These are phyloP conservation scores for Stenocarpella maydis DNA, from an alignment of 2,329 filamentous ascomycete genomes.

Conservation along the genomic window DNA sequence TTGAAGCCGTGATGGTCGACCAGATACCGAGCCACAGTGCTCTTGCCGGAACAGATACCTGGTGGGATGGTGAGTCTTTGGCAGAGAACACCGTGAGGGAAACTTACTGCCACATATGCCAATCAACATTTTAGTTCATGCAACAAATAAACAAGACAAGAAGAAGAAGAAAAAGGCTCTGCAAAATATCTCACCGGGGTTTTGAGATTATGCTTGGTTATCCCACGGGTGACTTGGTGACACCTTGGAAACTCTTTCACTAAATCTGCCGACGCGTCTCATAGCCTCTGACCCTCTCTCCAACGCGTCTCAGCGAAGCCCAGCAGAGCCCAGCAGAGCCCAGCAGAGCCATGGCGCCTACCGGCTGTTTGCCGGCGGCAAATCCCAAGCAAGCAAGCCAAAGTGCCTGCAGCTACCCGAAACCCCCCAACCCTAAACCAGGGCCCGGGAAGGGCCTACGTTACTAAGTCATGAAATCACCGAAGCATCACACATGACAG, in stretches of 20 bases:
- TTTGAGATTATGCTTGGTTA: background rate
- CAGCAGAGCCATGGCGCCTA: background rate
- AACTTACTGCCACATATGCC: slow-evolving; percentile 76
- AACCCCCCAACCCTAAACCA: too few relatives aligned
- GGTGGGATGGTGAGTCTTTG: slow-evolving; percentile 35
- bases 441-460: too few relatives aligned
- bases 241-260: slow-evolving; percentile 6
- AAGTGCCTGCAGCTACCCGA: background rate
- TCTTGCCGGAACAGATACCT: slow-evolving; percentile 95
- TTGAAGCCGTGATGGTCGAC: slow-evolving; percentile 85
- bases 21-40: slow-evolving; percentile 87
- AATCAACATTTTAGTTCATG: slow-evolving; percentile 68
- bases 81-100: slow-evolving; percentile 30
- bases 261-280: slow-evolving; percentile 18
- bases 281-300: background rate
- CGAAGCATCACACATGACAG: slow-evolving; percentile 22
- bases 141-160: background rate
- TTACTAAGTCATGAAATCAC: slow-evolving; percentile 6
- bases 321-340: too few relatives aligned
- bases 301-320: slow-evolving; percentile 3
- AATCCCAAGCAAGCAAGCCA: background rate
- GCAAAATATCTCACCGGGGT: background rate
- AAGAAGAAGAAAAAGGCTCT: too few relatives aligned
- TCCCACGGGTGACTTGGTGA: background rate
- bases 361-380: slow-evolving; percentile 9